These are phyloP conservation scores for Exophiala sp. DNA, from an alignment of 2,329 filamentous ascomycete genomes.

Conservation along the genomic window DNA sequence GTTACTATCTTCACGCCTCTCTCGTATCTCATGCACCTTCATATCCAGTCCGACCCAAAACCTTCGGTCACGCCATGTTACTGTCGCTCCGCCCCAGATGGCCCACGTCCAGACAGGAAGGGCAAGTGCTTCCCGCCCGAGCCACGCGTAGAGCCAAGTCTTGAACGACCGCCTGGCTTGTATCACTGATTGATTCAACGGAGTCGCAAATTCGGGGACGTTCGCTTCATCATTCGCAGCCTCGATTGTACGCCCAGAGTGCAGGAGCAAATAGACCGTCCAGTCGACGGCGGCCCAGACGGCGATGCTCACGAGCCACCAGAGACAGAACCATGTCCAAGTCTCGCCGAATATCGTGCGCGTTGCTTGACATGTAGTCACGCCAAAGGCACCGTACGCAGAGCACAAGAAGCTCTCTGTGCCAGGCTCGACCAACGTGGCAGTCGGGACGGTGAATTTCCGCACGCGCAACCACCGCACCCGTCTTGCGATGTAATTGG, in stretches of 20 bases:
- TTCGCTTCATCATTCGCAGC: constrained; percentile 39
- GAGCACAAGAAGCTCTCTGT: constrained; percentile 86
- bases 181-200: constrained; percentile 20
- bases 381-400: constrained; percentile 71
- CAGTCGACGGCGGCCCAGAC: constrained; percentile 76
- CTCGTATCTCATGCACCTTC: constrained; percentile 63
- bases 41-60: constrained; percentile 84
- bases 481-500: constrained; percentile 73
- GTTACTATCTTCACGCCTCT: background rate
- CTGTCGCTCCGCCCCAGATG: constrained; percentile 79
- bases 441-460: constrained; percentile 87
- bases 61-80: constrained; percentile 78
- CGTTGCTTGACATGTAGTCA: constrained; percentile 63
- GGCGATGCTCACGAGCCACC: constrained; percentile 65
- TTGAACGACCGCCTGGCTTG: constrained; percentile 51
- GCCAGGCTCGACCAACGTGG: constrained; percentile 87
- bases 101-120: constrained; percentile 89
- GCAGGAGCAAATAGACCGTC: constrained; percentile 68
- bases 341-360: constrained; percentile 56
- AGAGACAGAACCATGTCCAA: constrained; percentile 62
- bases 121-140: constrained; percentile 76
- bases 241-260: constrained; percentile 67
- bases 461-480: constrained; percentile 88
- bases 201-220: constrained; percentile 69
- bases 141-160: constrained; percentile 78